phyloP scores from a whole-genome alignment of 352 stramenopile species.

The Phytophthora hybrid region DNA sequence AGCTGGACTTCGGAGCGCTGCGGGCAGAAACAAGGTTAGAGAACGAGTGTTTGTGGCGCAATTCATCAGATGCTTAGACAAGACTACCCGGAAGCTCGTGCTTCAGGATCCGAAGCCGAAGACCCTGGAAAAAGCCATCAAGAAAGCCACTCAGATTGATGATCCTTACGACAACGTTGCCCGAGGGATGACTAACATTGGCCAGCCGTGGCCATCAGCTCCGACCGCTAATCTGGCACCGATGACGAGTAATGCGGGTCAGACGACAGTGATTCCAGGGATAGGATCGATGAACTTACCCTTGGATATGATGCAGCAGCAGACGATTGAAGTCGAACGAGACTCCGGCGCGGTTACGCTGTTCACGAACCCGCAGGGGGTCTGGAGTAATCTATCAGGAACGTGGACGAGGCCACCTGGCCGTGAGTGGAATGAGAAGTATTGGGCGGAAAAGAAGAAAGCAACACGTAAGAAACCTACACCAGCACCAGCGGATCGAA shows the following conservation, averaged over 20 bases:
- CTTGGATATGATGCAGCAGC: too few species aligned
- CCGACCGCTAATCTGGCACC: neutral
- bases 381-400: neutral
- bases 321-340: too few species aligned
- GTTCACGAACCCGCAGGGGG: neutral
- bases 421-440: neutral
- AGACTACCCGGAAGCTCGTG: too few species aligned
- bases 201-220: neutral
- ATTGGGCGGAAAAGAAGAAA: neutral
- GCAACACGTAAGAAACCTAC: neutral
- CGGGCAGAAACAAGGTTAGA: too few species aligned
- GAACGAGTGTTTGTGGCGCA: too few species aligned
- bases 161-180: neutral
- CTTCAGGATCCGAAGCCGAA: too few species aligned
- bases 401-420: neutral
- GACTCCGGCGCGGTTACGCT: neutral
- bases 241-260: neutral
- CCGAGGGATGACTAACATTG: neutral
- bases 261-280: neutral
- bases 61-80: too few species aligned
- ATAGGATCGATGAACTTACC: neutral
- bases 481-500: neutral
- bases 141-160: neutral
- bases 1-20: too few species aligned
- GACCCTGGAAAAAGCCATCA: neutral